These are phyloP conservation scores for Cladosporium austrohemisphaericum DNA, from an alignment of 2,329 filamentous ascomycete genomes.

Conservation along the genomic window DNA sequence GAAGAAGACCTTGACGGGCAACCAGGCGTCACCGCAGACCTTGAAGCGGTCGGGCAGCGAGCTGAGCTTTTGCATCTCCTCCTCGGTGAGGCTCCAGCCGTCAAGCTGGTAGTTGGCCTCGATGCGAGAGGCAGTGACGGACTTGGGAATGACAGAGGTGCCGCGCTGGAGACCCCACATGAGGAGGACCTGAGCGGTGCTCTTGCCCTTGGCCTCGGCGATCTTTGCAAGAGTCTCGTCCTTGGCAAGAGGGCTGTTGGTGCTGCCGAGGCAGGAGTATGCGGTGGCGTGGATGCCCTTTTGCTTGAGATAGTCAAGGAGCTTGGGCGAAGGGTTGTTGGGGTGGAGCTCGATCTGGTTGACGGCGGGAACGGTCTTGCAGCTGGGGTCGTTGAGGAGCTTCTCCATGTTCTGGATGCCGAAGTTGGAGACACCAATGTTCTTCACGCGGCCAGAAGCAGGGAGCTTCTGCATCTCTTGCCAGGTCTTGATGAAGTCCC, in stretches of 20 bases:
- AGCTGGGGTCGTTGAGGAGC: slow-evolving; percentile 56
- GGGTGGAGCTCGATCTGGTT: slow-evolving; percentile 62
- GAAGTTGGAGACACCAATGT: slow-evolving; percentile 79
- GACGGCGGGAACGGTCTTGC: slow-evolving; percentile 63
- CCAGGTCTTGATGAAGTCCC: slow-evolving; percentile 57
- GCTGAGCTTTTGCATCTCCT: slow-evolving; percentile 67
- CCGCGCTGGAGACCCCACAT: slow-evolving; percentile 49
- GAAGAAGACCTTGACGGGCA: slow-evolving; percentile 77
- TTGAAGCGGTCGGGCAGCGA: slow-evolving; percentile 73
- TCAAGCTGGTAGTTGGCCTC: slow-evolving; percentile 70
- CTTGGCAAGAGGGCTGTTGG: slow-evolving; percentile 42
- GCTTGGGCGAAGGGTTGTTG: slow-evolving; percentile 57
- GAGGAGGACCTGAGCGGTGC: slow-evolving; percentile 44
- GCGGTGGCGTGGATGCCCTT: slow-evolving; percentile 52
- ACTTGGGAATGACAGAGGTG: slow-evolving; percentile 52
- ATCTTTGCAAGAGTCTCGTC: slow-evolving; percentile 41
- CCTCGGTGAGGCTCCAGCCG: slow-evolving; percentile 67
- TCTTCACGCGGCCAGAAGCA: slow-evolving; percentile 58
- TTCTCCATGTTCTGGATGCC: slow-evolving; percentile 47
- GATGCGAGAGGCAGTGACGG: slow-evolving; percentile 58
- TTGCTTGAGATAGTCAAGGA: slow-evolving; percentile 48
- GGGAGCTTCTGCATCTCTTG: slow-evolving; percentile 63
- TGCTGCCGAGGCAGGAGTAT: slow-evolving; percentile 47
- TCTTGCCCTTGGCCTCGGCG: slow-evolving; percentile 41
- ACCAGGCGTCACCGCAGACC: slow-evolving; percentile 71